Evolutionary conservation across 1,284 basidiomycete genomes (phyloP).

Genomic region (Macrocystidia cucumis): DNA sequence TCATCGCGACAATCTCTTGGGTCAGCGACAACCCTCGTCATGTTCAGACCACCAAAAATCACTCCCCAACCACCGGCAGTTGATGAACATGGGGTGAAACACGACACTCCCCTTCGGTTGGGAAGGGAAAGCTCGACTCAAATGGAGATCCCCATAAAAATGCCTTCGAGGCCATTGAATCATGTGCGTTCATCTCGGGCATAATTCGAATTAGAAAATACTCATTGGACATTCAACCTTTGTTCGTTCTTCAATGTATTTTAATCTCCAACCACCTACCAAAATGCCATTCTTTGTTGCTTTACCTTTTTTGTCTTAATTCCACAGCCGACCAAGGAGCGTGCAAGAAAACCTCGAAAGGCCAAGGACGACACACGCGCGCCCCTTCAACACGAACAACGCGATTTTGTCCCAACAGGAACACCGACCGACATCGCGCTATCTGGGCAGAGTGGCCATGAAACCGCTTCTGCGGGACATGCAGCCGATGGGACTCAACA

Average conservation of each 20-base stretch:
- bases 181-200: constrained; percentile 79
- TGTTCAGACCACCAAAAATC: constrained; percentile 29
- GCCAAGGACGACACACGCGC: constrained; percentile 18
- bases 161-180: constrained; percentile 56
- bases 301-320: constrained; percentile 16
- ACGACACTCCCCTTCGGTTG: constrained; percentile 12
- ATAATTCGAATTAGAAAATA: constrained; percentile 32
- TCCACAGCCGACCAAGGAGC: constrained; percentile 59
- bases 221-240: constrained; percentile 22
- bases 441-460: no score
- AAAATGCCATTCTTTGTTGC: constrained; percentile 22
- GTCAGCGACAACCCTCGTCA: constrained; percentile 39
- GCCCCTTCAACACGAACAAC: no score
- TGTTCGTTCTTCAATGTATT: constrained; percentile 20
- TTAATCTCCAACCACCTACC: constrained; percentile 18
- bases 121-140: no score
- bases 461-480: no score
- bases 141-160: no score
- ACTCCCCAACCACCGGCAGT: constrained; percentile 25
- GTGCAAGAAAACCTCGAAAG: constrained; percentile 42
- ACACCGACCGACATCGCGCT: no score
- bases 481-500: no score
- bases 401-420: no score
- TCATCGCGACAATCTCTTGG: no score
- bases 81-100: constrained; percentile 55